phyloP scores from a whole-genome alignment of 2,329 filamentous ascomycete genomes.

The Lasiodiplodia sp. region DNA sequence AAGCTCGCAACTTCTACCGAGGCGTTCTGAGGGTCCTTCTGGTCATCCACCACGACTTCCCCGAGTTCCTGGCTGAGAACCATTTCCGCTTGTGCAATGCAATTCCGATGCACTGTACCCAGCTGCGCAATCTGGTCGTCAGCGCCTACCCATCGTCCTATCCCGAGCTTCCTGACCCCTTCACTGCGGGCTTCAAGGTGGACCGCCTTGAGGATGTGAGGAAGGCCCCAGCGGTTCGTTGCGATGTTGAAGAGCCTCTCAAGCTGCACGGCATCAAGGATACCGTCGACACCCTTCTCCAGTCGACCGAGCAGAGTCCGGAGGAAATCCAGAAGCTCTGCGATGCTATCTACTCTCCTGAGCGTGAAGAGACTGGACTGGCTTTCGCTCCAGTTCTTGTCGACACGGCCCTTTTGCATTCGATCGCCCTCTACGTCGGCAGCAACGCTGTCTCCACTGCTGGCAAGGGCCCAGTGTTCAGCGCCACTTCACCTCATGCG shows the following conservation, averaged over 20 bases:
- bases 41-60: conserved; percentile 90
- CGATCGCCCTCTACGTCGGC: conserved; percentile 83
- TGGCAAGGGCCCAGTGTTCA: conserved; percentile 69
- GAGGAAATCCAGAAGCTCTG: conserved; percentile 80
- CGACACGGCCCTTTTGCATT: conserved; percentile 76
- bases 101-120: conserved; percentile 83
- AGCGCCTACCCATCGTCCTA: conserved; percentile 77
- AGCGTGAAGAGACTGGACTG: conserved; percentile 67
- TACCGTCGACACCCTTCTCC: conserved; percentile 60
- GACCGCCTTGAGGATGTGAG: conserved; percentile 79
- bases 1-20: conserved; percentile 84
- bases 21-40: conserved; percentile 83
- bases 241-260: conserved; percentile 64
- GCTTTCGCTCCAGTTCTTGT: conserved; percentile 73
- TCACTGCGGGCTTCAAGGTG: conserved; percentile 75
- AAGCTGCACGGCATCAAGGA: conserved; percentile 61
- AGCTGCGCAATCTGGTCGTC: conserved; percentile 87
- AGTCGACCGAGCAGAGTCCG: conserved; percentile 66
- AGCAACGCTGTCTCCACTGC: conserved; percentile 71
- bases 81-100: conserved; percentile 81
- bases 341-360: conserved; percentile 71
- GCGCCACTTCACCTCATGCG: conserved; percentile 70
- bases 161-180: conserved; percentile 75
- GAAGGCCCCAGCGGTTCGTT: conserved; percentile 69
- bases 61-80: conserved; percentile 89